Evolutionary conservation across 768 basidiomycete genomes (phyloP).

Genomic region (Leccinum uliginosum): DNA sequence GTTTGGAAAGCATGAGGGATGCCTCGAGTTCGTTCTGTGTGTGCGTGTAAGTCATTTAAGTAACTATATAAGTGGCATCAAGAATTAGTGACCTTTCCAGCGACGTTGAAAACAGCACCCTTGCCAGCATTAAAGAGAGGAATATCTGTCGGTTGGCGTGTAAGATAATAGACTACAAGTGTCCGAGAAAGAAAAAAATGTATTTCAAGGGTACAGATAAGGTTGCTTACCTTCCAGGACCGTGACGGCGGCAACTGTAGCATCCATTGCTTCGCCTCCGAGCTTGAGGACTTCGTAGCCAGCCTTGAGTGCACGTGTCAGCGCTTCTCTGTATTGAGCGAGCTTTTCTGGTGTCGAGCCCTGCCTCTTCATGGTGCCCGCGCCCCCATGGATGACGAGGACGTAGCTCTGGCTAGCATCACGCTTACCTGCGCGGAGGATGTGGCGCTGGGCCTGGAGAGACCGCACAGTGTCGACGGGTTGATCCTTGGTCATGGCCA

Average conservation of each 20-base stretch:
- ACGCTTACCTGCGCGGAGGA: constrained; percentile 8
- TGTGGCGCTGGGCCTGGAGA: background rate
- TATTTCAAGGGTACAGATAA: background rate
- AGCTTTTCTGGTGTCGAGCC: constrained; percentile 58
- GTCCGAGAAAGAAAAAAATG: background rate
- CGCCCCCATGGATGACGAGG: constrained; percentile 78
- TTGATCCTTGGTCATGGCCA: constrained; percentile 9
- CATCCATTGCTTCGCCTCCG: constrained; percentile 82
- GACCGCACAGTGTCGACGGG: background rate
- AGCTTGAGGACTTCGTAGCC: constrained; percentile 59
- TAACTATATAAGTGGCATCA: background rate
- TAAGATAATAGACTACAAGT: background rate
- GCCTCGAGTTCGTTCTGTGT: constrained; percentile 76
- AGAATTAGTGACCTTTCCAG: constrained; percentile 54
- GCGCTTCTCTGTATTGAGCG: constrained; percentile 50
- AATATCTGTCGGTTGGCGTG: constrained; percentile 43
- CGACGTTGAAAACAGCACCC: constrained; percentile 80
- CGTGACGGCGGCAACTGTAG: constrained; percentile 69
- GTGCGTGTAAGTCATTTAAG: background rate
- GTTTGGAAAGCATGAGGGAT: constrained; percentile 76
- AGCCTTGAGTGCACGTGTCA: constrained; percentile 52
- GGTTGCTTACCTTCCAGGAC: constrained; percentile 58
- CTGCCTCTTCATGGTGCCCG: constrained; percentile 61
- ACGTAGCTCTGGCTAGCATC: constrained; percentile 25
- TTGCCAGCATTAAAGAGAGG: constrained; percentile 77